phyloP scores from a whole-genome alignment of 768 basidiomycete species.

The Suillus lakei region DNA sequence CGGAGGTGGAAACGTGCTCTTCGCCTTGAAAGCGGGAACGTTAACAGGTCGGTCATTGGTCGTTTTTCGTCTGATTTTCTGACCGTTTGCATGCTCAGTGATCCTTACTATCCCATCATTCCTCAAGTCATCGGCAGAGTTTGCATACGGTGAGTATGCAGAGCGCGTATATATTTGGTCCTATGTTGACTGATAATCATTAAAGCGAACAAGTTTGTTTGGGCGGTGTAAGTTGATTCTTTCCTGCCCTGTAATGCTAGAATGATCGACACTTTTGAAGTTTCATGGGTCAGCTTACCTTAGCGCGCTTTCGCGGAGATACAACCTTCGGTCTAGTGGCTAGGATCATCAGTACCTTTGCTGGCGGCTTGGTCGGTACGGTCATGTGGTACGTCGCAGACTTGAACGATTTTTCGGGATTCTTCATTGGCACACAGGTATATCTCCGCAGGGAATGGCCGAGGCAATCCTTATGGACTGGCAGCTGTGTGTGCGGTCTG shows the following conservation, averaged over 20 bases:
- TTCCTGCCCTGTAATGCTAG: background rate
- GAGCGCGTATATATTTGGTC: slow-evolving; percentile 26
- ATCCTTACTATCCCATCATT: slow-evolving; percentile 65
- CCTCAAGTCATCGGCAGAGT: slow-evolving; percentile 54
- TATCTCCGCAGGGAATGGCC: slow-evolving; percentile 63
- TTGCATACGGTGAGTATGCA: slow-evolving; percentile 57
- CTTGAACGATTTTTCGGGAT: background rate
- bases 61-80: background rate
- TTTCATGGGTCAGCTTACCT: slow-evolving; percentile 76
- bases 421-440: slow-evolving; percentile 50
- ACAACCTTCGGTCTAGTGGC: slow-evolving; percentile 69
- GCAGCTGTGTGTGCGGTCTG: slow-evolving; percentile 69
- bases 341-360: slow-evolving; percentile 66
- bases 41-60: slow-evolving; percentile 52
- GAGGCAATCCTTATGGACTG: slow-evolving; percentile 71
- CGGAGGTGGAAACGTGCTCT: slow-evolving; percentile 64
- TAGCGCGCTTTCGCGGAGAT: slow-evolving; percentile 76
- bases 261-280: slow-evolving; percentile 35
- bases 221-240: slow-evolving; percentile 62
- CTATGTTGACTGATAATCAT: slow-evolving; percentile 12
- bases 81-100: slow-evolving; percentile 39
- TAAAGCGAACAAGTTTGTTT: slow-evolving; percentile 65
- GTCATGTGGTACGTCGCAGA: slow-evolving; percentile 60
- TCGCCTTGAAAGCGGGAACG: slow-evolving; percentile 72
- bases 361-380: slow-evolving; percentile 65